These are phyloP conservation scores for Hypoxylon trugodes DNA, from an alignment of 495 filamentous ascomycete species.

Conservation along the genomic window DNA sequence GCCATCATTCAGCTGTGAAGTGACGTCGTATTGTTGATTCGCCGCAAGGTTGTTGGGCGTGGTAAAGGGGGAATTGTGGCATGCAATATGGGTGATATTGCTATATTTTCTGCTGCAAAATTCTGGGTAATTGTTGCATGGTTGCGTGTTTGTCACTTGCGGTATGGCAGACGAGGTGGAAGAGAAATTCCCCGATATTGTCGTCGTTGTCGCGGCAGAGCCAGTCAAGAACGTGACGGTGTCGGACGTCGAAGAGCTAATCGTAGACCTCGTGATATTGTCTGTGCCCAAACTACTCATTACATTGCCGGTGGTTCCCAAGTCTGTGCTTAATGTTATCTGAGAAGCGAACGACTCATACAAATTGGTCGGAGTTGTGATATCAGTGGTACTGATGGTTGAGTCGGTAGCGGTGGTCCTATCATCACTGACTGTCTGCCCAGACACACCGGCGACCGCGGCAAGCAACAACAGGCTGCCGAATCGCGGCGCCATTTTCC, in stretches of 20 bases:
- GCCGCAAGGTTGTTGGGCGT: slow-evolving; percentile 72
- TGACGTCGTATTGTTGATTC: slow-evolving; percentile 78
- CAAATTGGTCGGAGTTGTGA: slow-evolving; percentile 43
- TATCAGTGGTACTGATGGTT: slow-evolving; percentile 26
- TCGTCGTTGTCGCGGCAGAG: slow-evolving; percentile 42
- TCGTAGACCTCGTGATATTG: slow-evolving; percentile 54
- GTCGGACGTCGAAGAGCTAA: slow-evolving; percentile 30
- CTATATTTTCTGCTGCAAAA: slow-evolving; percentile 83
- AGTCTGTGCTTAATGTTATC: slow-evolving; percentile 45
- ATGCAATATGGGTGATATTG: slow-evolving; percentile 87
- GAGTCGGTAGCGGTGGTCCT: slow-evolving; percentile 49
- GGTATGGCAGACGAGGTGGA: slow-evolving; percentile 52
- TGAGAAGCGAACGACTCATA: slow-evolving; percentile 51
- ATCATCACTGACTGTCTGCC: slow-evolving; percentile 41
- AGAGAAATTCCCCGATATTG: slow-evolving; percentile 42
- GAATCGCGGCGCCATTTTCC: slow-evolving; percentile 32
- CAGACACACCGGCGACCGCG: slow-evolving; percentile 28
- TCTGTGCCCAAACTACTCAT: slow-evolving; percentile 42
- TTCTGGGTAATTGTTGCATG: slow-evolving; percentile 89
- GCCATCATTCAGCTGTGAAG: slow-evolving; percentile 83
- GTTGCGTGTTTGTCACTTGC: slow-evolving; percentile 68
- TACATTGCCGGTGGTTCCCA: slow-evolving; percentile 23
- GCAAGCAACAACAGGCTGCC: slow-evolving; percentile 32
- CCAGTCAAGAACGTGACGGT: slow-evolving; percentile 56
- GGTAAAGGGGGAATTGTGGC: slow-evolving; percentile 88